A percentile compares a stretch with the other conserved stretches of the same genome.
phyloP scores from a whole-genome alignment of 2,329 filamentous ascomycete species.

The Diaporthe capsici region DNA sequence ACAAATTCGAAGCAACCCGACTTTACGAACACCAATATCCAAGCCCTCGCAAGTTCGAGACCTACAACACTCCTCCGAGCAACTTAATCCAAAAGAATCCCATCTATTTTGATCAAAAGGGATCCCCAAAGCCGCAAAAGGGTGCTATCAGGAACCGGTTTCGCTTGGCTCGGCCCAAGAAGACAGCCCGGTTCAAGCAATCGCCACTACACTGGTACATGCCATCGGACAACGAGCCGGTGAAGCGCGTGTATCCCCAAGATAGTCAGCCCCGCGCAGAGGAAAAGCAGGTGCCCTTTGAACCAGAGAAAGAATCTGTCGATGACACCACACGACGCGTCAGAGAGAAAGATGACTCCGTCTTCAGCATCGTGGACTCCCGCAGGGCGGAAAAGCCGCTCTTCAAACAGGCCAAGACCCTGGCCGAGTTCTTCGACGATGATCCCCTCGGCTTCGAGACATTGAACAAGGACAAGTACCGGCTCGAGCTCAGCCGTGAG shows the following conservation, averaged over 20 bases:
- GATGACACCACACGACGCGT: slow-evolving; percentile 18
- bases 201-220: slow-evolving; percentile 33
- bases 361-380: slow-evolving; percentile 6
- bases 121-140: slow-evolving; percentile 17
- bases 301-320: neutral
- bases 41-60: slow-evolving; percentile 39
- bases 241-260: slow-evolving; percentile 29
- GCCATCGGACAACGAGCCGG: slow-evolving; percentile 36
- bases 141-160: slow-evolving; percentile 24
- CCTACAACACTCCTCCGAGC: slow-evolving; percentile 37
- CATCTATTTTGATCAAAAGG: slow-evolving; percentile 31
- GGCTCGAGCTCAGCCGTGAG: slow-evolving; percentile 44
- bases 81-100: slow-evolving; percentile 36
- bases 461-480: slow-evolving; percentile 17
- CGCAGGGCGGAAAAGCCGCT: slow-evolving; percentile 32
- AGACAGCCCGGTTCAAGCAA: slow-evolving; percentile 29
- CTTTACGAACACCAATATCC: slow-evolving; percentile 41
- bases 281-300: neutral
- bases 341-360: slow-evolving; percentile 17
- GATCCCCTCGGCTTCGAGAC: slow-evolving; percentile 39
- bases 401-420: slow-evolving; percentile 35
- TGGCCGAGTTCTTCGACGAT: slow-evolving; percentile 43
- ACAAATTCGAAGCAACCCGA: slow-evolving; percentile 40
- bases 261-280: slow-evolving; percentile 7
- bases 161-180: neutral